Evolutionary conservation across 2,329 filamentous ascomycete species (phyloP), one percentile per base, ranked within the genome.

Genomic region (Stachybotrys elegans): DNA sequence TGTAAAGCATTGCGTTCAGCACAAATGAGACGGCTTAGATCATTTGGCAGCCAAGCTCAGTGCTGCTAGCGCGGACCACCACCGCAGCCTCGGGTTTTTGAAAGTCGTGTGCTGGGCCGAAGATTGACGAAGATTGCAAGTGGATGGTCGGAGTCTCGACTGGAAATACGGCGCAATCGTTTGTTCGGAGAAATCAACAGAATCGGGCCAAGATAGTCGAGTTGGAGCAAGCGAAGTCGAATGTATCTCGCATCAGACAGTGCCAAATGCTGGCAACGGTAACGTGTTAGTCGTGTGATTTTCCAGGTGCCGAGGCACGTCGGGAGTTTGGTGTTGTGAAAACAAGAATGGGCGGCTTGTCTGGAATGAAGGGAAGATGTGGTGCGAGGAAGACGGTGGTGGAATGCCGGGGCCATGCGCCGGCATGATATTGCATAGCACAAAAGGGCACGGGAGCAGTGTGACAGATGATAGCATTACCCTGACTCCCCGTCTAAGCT

Each of bases 1-100:
- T 65, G 53, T 54, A 62, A 52, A 65, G 60, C 64, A 67, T 67
- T 50, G 57, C 57, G 60, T 54, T 57, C 53, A 57, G 55, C 55
- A 53, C 47, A 48, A 53, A 44, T 41, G 43, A 49, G 43, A 46
- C 47, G 40, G 49, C 51, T 51, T 46, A 57, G 55, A 55, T 60
- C 62, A 63, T 64, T 42, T 53, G 57, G 51, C 50, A 17, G 31
- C 31, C 11, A 34, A 34, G n/a, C 31, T 17, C 31, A 16, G n/a
- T n/a, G n/a, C n/a, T n/a, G 9, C 31, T 34, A 34, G n/a, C 9
- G 31, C n/a, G 9, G 6, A 34, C 3, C 31, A 34, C 31, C 31
- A 29, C 25, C 25, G 25, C n/a, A n/a, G n/a, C n/a, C n/a, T n/a
- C n/a, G n/a, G n/a, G n/a, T n/a, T n/a, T n/a, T 44, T 46, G 42